Base-by-base conservation (phyloP, 441 rosid species). In the Erodium moschatum region DNA sequence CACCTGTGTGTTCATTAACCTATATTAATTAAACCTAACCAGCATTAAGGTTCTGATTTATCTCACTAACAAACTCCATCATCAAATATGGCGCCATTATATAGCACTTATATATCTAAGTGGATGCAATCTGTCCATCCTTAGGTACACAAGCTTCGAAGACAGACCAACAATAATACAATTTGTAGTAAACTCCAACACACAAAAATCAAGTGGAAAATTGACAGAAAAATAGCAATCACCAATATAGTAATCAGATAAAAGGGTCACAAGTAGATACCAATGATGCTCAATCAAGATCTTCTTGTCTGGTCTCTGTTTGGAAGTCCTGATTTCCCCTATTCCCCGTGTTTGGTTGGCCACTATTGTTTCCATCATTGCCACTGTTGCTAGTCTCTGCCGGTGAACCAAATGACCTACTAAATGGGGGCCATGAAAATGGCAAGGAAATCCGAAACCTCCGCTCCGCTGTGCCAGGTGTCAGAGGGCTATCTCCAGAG, bases 361-460 rank as follows among this genome's bases (percentile, higher is more conserved):
- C 84, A 67, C 75, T 76, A 0, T 52, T 68, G 52, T 68, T 73
- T 8, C 65, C 69, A 65, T 64, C 69, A 48, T 76, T 75, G 27
- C 72, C 74, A 52, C 76, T 77, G 8, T 74, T 69, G 61, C 80
- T 75, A 3, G 78, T 16, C 42, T 80, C 85, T 0, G 81, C 79
- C 56, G 77, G 77, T 1, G 79, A 67, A 27, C 67, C 67, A 38
- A 61, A 3, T 5, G 60, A 75, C 44, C 77, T 24, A 24, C 27
- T 24, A 24, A 24, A 83, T 15, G 60, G 13, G 2, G 27, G 27
- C 13, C 13, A 85, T 1, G 89, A 24, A 2, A 24, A 24, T 24
- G 27, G 89, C 70, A 87, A 71, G 0, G 84, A 72, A 69, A 87
- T 84, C 50, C 86, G 84, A 72, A 85, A 80, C 63, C 88, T 77